Conservation (phyloP, 352 stramenopile genomes). For the Phytophthora idaei region DNA sequence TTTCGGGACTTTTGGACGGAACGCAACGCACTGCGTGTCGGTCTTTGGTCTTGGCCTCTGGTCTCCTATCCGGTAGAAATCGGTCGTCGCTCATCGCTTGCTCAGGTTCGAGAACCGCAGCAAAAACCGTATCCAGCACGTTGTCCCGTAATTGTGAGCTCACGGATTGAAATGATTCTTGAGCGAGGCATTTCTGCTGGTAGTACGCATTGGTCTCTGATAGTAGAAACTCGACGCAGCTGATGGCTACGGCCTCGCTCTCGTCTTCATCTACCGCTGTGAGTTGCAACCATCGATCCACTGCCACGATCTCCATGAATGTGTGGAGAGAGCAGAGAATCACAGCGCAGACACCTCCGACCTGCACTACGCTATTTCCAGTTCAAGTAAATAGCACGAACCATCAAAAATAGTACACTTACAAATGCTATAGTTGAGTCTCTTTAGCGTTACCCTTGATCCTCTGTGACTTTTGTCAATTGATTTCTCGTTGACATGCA, state of each 20-base stretch:
- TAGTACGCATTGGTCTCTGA: constrained; percentile 63
- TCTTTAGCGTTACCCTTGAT: no score
- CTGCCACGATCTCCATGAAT: constrained; percentile 43
- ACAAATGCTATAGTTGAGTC: no score
- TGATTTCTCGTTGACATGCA: no score
- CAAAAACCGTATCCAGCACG: constrained; percentile 45
- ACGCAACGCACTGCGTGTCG: constrained; percentile 56
- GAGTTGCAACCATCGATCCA: constrained; percentile 45
- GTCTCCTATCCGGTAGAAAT: constrained; percentile 36
- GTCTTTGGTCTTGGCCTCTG: constrained; percentile 39
- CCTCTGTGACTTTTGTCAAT: no score
- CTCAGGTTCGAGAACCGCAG: constrained; percentile 38
- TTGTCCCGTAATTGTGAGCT: constrained; percentile 37
- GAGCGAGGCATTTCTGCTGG: constrained; percentile 42
- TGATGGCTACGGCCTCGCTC: constrained; percentile 61
- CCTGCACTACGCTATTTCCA: constrained; percentile 12
- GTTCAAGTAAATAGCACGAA: background rate
- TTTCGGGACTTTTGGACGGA: constrained; percentile 42
- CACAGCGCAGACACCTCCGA: background rate
- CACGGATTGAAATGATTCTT: constrained; percentile 30
- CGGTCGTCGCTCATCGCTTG: constrained; percentile 5
- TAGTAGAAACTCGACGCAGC: constrained; percentile 56
- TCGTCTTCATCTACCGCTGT: constrained; percentile 47
- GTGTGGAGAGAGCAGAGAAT: background rate
- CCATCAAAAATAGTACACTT: no score